Conservation (phyloP, 257 asterid species). For the Fraxinus americana region DNA sequence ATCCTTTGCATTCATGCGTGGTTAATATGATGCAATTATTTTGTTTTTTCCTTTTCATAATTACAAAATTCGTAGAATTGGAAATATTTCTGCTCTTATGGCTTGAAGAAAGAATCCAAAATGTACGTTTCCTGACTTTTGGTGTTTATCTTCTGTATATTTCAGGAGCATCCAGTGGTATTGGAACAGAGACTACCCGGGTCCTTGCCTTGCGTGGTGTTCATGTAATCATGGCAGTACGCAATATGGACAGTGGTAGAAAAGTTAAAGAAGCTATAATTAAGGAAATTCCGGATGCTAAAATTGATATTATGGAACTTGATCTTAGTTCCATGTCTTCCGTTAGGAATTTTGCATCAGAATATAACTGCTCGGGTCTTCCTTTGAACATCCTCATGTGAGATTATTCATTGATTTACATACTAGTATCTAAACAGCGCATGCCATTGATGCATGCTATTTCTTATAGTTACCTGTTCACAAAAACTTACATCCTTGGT, state of each 20-base stretch:
- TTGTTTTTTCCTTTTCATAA: not conserved
- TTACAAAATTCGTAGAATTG: not conserved
- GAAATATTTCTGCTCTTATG: not conserved
- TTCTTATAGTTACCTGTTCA: conserved; percentile 3
- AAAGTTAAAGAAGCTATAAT: conserved; percentile 45
- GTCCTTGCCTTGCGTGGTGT: conserved; percentile 56
- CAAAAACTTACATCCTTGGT: conserved; percentile 21
- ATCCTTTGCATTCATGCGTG: not conserved
- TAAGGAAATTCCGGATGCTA: conserved; percentile 53
- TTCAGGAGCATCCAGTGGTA: conserved; percentile 83
- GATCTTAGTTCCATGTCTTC: conserved; percentile 62
- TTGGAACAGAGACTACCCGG: conserved; percentile 60
- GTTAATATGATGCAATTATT: not conserved
- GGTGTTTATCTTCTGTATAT: conserved; percentile 11
- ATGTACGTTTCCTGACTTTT: not conserved
- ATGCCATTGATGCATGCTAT: not conserved
- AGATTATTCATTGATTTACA: conserved; percentile 23
- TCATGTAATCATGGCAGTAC: conserved; percentile 68
- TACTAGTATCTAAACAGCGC: not conserved
- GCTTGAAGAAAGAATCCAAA: not conserved
- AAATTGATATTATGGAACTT: conserved; percentile 64
- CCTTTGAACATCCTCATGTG: conserved; percentile 68
- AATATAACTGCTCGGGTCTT: conserved; percentile 41
- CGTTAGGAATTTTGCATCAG: conserved; percentile 57
- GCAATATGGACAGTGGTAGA: conserved; percentile 44